These are phyloP conservation scores for Vitis amurensis DNA, from an alignment of 164 flowering plant species.

Conservation along the genomic window DNA sequence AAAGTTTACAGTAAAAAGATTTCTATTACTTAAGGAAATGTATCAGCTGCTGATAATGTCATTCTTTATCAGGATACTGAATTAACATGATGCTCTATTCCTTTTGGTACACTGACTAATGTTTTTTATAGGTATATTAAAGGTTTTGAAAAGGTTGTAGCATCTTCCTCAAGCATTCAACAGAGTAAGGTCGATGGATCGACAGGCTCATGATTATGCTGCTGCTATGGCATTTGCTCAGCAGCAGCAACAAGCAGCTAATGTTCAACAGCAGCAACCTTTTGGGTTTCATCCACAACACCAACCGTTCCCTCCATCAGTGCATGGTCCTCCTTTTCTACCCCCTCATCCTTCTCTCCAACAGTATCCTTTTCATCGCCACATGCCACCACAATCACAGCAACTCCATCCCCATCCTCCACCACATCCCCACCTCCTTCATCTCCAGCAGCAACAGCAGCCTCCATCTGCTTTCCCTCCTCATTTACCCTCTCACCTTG, in stretches of 20 bases:
- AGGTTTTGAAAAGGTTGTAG: too few relatives aligned
- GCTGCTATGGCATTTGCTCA: conserved; percentile 82
- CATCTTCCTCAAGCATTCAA: too few relatives aligned
- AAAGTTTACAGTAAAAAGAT: too few relatives aligned
- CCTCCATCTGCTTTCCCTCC: conserved; percentile 60
- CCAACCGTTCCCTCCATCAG: conserved; percentile 69
- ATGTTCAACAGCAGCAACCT: conserved; percentile 64
- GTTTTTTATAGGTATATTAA: too few relatives aligned
- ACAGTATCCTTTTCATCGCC: conserved; percentile 72
- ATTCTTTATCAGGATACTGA: too few relatives aligned
- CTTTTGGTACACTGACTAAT: too few relatives aligned
- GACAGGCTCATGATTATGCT: conserved; percentile 58
- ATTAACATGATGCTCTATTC: too few relatives aligned
- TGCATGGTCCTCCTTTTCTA: conserved; percentile 61
- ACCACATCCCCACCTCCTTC: conserved; percentile 58
- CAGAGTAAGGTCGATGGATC: conserved; percentile 43
- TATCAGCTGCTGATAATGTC: too few relatives aligned
- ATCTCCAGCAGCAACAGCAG: conserved; percentile 69
- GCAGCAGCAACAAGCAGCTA: conserved; percentile 65
- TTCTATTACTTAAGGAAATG: too few relatives aligned
- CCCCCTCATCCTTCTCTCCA: conserved; percentile 78
- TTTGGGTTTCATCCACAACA: conserved; percentile 82
- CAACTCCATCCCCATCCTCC: conserved; percentile 46
- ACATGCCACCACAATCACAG: conserved; percentile 44
- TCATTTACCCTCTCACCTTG: conserved; percentile 62